Evolutionary conservation across 2,329 filamentous ascomycete genomes (phyloP), one percentile per base, ranked within the genome.

Genomic region (Corynespora cassiicola): DNA sequence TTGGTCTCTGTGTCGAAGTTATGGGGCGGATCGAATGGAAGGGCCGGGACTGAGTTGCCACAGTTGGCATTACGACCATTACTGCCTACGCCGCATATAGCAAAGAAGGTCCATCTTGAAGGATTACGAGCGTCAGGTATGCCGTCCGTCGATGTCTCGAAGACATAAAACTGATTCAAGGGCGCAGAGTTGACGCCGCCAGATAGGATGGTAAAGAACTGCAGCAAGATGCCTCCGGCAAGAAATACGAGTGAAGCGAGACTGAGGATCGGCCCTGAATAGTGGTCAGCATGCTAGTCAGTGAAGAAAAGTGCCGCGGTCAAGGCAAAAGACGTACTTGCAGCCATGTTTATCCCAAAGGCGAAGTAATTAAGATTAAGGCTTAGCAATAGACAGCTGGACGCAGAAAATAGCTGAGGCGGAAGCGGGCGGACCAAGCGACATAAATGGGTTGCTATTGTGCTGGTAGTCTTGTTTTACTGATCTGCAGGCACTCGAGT

Each of bases 81-180:
- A 22, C 45, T 81, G 46, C 72, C 73, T 19, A 75, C 75, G 35
- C 84, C 82, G 72, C 91, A 95, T 46, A 95, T 76, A 67, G 88
- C 85, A 77, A 95, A 94, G 72, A 87, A 95, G 22, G 90, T 95
- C 92, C 92, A 97, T 72, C 92, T 85, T 9, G 89, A 85, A 12
- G 74, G 74, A 47, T 76, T 75, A 28, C 68, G 66, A 1, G 79
- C 56, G 33, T 76, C 47, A 35, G 85, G 81, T 9, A 89, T 85
- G 61, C 77, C 82, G 20, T 73, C 74, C 1, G 91, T 96, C 63
- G 87, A 80, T 57, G 88, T 88, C 62, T 86, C 78, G 20, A 97
- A 82, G 76, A 96, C 96, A 72, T 90, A 96, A 50, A 90, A 90
- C 42, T 84, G 74, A 67, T 87, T 81, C 38, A 95, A 75, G 2